Base-by-base conservation (phyloP, 441 rosid species). In the Mallotus japonicus region DNA sequence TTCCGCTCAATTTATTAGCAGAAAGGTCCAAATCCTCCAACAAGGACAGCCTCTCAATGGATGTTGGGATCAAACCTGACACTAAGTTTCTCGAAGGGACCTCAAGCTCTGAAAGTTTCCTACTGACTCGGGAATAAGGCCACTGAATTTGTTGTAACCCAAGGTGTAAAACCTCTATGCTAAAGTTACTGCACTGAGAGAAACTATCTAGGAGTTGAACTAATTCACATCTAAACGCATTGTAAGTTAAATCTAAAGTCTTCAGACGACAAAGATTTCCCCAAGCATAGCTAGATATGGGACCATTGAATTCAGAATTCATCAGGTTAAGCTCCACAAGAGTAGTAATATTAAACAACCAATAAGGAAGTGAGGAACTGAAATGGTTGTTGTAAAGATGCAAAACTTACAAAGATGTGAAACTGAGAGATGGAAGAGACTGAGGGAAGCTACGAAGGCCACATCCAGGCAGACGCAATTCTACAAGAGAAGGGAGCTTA, bases 111-210 rank as follows among this genome's bases (percentile, higher is more conserved):
- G 10, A 1, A 74, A 59, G 3, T 74, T 22, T 20, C 77, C 66
- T 13, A 58, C 3, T 6, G 72, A 67, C 42, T 60, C 72, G 0
- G 77, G 77, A 24, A 74, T 62, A 9, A 73, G 63, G 22, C 86
- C 88, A 46, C 37, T 69, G 17, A 85, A 69, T 40, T 63, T 62
- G 73, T 79, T 85, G 72, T 72, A 65, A 32, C 76, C 74, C 28
- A 83, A 83, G 47, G 67, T 83, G 81, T 1, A 83, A 72, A 47
- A 15, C 77, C 49, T 79, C 83, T 67, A 85, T 44, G 65, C 75
- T 77, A 49, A 67, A 73, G 69, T 42, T 81, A 59, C 70, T 70
- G 71, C 78, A 78, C 58, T 44, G 57, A 13, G 80, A 74, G 34
- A 75, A 75, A 65, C 71, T 75, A 62, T 77, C 82, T 10, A 85